phyloP scores from a whole-genome alignment of 2,329 filamentous ascomycete genomes.

The Triangularia setosa region DNA sequence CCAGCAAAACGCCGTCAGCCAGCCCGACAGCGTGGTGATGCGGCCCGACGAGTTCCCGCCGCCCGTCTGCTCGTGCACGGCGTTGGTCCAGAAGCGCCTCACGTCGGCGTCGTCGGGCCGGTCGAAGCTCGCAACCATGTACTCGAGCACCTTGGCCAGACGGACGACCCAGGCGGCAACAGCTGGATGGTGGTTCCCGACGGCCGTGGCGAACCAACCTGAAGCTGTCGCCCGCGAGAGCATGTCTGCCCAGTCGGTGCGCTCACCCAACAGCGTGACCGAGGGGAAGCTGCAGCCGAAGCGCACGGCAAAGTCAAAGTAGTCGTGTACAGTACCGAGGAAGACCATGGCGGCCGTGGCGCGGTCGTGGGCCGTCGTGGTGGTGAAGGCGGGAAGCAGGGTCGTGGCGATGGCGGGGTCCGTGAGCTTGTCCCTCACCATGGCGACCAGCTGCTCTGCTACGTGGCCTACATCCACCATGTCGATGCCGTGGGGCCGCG shows the following conservation, averaged over 20 bases:
- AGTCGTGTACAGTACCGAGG: conserved; percentile 43
- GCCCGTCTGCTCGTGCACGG: background rate
- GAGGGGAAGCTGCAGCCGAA: conserved; percentile 43
- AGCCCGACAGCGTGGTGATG: conserved; percentile 6
- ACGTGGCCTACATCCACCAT: conserved; percentile 30
- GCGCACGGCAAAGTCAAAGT: conserved; percentile 33
- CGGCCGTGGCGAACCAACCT: conserved; percentile 36
- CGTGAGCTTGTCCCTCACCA: conserved; percentile 36
- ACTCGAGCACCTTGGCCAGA: no score
- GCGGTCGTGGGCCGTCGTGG: conserved; percentile 39
- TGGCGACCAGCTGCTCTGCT: conserved; percentile 32
- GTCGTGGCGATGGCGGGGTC: conserved; percentile 37
- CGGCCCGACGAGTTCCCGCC: no score
- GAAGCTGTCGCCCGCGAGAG: conserved; percentile 19
- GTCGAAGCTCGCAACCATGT: conserved; percentile 38
- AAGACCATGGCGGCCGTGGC: conserved; percentile 38
- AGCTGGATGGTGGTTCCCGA: conserved; percentile 6
- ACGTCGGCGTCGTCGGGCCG: conserved; percentile 25
- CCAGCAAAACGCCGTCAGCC: conserved; percentile 18
- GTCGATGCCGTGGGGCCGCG: background rate
- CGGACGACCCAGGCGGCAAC: no score
- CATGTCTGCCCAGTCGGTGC: conserved; percentile 36
- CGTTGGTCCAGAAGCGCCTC: conserved; percentile 35
- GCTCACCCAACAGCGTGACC: conserved; percentile 43
- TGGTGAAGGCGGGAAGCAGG: conserved; percentile 43